Percentiles rank a stretch among this genome's conserved stretches.
Evolutionary conservation across 345 rosid genomes (phyloP).

Genomic region (Salix viminalis): DNA sequence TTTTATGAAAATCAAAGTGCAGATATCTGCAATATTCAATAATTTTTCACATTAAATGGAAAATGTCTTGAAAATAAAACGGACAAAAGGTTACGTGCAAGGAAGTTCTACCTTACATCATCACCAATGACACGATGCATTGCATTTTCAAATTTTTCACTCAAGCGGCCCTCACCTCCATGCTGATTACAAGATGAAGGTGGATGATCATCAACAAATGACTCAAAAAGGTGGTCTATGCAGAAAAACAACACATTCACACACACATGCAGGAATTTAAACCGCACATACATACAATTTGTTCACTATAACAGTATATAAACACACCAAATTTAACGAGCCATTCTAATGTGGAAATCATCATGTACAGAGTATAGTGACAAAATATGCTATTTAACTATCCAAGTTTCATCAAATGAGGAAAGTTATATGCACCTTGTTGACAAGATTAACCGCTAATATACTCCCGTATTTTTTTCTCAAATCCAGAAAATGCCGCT

Average conservation of each 20-base stretch:
- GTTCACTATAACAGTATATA: not conserved
- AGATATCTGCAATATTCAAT: slow-evolving; percentile 59
- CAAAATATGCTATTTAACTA: too few relatives aligned
- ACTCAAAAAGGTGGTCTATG: slow-evolving; percentile 11
- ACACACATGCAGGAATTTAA: not conserved
- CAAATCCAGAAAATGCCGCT: slow-evolving; percentile 91
- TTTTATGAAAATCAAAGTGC: slow-evolving; percentile 87
- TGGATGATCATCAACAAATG: slow-evolving; percentile 16
- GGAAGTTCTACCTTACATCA: slow-evolving; percentile 73
- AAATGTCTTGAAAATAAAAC: not conserved
- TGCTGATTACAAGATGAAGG: slow-evolving; percentile 53
- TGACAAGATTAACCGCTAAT: slow-evolving; percentile 84
- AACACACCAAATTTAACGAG: not conserved
- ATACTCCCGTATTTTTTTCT: slow-evolving; percentile 84
- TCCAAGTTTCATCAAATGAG: not conserved
- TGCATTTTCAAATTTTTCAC: slow-evolving; percentile 63
- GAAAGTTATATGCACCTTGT: slow-evolving; percentile 47
- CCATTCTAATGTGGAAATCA: not conserved
- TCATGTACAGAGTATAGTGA: too few relatives aligned
- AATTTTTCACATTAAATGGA: slow-evolving; percentile 18
- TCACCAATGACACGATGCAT: slow-evolving; percentile 64
- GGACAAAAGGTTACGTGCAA: slow-evolving; percentile 19
- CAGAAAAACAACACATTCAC: slow-evolving; percentile 1
- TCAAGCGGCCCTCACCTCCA: slow-evolving; percentile 87
- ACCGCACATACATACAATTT: not conserved